Percentiles rank a stretch among this genome's conserved stretches.
phyloP scores from a whole-genome alignment of 208 protist genomes.

The Trypanosoma congolense region DNA sequence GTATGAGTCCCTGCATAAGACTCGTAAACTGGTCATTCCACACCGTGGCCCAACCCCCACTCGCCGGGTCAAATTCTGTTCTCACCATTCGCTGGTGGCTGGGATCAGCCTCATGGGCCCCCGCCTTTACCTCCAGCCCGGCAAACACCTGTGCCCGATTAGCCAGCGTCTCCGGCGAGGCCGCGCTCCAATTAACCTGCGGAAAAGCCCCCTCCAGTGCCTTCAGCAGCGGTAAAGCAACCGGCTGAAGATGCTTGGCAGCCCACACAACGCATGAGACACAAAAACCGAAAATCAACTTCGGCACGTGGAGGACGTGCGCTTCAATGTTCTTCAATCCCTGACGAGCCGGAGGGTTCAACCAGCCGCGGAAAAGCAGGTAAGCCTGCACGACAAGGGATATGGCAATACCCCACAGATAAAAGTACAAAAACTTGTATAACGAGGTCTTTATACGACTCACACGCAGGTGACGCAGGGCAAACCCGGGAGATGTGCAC shows the following conservation, averaged over 20 bases:
- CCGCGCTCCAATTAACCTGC: slow-evolving; percentile 59
- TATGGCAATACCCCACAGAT: slow-evolving; percentile 73
- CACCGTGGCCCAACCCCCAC: too few species aligned
- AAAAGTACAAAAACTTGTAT: slow-evolving; percentile 84
- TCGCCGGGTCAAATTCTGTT: neutral
- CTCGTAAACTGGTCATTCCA: too few species aligned
- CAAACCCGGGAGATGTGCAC: slow-evolving; percentile 76
- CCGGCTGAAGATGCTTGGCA: slow-evolving; percentile 46
- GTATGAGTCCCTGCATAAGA: too few species aligned
- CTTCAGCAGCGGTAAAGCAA: slow-evolving; percentile 56
- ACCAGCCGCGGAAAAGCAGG: slow-evolving; percentile 74
- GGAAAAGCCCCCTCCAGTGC: slow-evolving; percentile 49
- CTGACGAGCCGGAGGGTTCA: slow-evolving; percentile 78
- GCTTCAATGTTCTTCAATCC: slow-evolving; percentile 74
- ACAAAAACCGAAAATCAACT: slow-evolving; percentile 56
- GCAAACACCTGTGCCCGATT: slow-evolving; percentile 51
- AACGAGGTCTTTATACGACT: slow-evolving; percentile 42
- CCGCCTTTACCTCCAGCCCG: slow-evolving; percentile 22
- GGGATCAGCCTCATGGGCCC: neutral
- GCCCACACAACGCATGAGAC: slow-evolving; percentile 57
- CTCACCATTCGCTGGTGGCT: neutral
- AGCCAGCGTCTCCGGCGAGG: slow-evolving; percentile 61
- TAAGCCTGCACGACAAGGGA: slow-evolving; percentile 78
- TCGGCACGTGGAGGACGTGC: slow-evolving; percentile 78
- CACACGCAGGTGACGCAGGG: slow-evolving; percentile 59